These are phyloP conservation scores for Populus trichocarpa DNA, from an alignment of 441 rosid species.

Conservation along the genomic window DNA sequence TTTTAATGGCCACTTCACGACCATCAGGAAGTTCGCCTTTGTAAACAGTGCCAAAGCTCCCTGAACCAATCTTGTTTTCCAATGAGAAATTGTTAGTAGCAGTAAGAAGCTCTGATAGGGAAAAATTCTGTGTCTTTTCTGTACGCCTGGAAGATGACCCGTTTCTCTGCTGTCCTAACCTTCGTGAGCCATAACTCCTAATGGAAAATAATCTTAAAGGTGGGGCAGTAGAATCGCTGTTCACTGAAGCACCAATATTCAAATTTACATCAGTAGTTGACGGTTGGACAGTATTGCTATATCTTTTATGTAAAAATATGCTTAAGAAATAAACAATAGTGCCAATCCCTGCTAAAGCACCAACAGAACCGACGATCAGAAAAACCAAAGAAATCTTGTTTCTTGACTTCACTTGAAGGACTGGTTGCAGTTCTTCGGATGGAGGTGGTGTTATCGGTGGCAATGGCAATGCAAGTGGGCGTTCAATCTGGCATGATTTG, in stretches of 20 bases:
- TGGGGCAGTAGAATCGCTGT: slow-evolving; percentile 16
- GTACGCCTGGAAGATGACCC: slow-evolving; percentile 37
- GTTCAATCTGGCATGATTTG: slow-evolving; percentile 40
- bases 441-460: slow-evolving; percentile 22
- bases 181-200: slow-evolving; percentile 25
- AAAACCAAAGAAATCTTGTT: slow-evolving; percentile 32
- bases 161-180: slow-evolving; percentile 31
- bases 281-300: slow-evolving; percentile 22
- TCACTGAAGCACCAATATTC: neutral
- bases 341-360: slow-evolving; percentile 44
- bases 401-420: slow-evolving; percentile 5
- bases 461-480: slow-evolving; percentile 44
- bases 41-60: slow-evolving; percentile 58
- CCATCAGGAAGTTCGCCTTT: slow-evolving; percentile 44
- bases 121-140: slow-evolving; percentile 33
- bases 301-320: slow-evolving; percentile 14
- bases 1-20: slow-evolving; percentile 57
- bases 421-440: slow-evolving; percentile 12
- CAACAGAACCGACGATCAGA: slow-evolving; percentile 45
- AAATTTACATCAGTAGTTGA: slow-evolving; percentile 8
- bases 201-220: slow-evolving; percentile 22
- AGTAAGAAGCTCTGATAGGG: slow-evolving; percentile 38
- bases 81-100: slow-evolving; percentile 45
- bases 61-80: slow-evolving; percentile 46
- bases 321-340: slow-evolving; percentile 32